Conservation (phyloP, 2,329 filamentous ascomycete species). For the Boeremia exigua region DNA sequence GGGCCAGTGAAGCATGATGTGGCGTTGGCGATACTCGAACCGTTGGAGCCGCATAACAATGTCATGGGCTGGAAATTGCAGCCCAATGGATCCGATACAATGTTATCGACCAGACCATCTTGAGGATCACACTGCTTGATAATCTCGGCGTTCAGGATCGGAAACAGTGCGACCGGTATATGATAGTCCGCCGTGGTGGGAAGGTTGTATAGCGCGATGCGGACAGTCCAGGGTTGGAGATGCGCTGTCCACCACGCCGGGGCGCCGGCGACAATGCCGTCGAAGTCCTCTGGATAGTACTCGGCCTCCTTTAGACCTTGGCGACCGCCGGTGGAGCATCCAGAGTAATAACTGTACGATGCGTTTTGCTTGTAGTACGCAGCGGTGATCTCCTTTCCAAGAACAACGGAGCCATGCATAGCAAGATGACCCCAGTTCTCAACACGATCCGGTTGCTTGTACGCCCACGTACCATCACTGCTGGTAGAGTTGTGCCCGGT, state of each 20-base stretch:
- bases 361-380: constrained; percentile 56
- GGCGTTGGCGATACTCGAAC: constrained; percentile 37
- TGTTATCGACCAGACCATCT: constrained; percentile 57
- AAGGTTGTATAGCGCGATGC: constrained; percentile 57
- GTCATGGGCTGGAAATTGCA: constrained; percentile 53
- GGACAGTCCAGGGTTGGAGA: constrained; percentile 54
- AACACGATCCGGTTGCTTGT: constrained; percentile 44
- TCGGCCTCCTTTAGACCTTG: constrained; percentile 64
- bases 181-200: constrained; percentile 54
- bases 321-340: constrained; percentile 66
- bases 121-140: constrained; percentile 59
- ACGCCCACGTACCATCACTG: constrained; percentile 47
- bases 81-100: constrained; percentile 54
- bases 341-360: constrained; percentile 61
- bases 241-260: constrained; percentile 59
- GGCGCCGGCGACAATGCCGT: constrained; percentile 63
- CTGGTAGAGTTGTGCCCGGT: constrained; percentile 53
- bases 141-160: constrained; percentile 51
- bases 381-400: constrained; percentile 56
- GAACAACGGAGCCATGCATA: constrained; percentile 56
- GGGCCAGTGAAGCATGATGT: constrained; percentile 52
- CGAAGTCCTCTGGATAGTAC: constrained; percentile 62
- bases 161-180: constrained; percentile 53
- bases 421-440: constrained; percentile 50
- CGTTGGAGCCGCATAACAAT: constrained; percentile 46